Conservation (phyloP, 1,284 basidiomycete genomes). For the Ganoderma resinaceum region DNA sequence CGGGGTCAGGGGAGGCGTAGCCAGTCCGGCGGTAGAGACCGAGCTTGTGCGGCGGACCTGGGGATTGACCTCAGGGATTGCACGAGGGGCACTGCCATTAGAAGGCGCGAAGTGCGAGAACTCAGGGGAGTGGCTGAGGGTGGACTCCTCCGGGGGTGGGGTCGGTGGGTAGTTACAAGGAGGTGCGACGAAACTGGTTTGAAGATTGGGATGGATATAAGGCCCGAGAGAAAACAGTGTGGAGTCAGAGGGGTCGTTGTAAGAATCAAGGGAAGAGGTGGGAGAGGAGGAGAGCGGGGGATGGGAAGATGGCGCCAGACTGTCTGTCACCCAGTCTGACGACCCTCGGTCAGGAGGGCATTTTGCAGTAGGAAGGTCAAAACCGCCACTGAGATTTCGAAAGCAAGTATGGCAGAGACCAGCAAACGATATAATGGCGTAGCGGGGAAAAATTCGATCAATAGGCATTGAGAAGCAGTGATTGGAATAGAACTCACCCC, state of each 20-base stretch:
- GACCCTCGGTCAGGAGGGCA: slow-evolving; percentile 93
- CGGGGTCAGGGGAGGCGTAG: slow-evolving; percentile 72
- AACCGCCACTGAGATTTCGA: slow-evolving; percentile 76
- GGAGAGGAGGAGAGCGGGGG: slow-evolving; percentile 49
- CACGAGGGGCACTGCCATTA: slow-evolving; percentile 47
- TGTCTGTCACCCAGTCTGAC: slow-evolving; percentile 91
- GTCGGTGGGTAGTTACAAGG: slow-evolving; percentile 42
- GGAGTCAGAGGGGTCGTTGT: slow-evolving; percentile 41
- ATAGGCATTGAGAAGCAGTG: neutral
- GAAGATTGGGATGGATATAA: slow-evolving; percentile 20
- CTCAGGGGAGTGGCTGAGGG: slow-evolving; percentile 27
- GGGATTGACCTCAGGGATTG: slow-evolving; percentile 47
- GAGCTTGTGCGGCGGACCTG: slow-evolving; percentile 8
- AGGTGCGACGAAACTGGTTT: slow-evolving; percentile 44
- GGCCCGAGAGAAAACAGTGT: slow-evolving; percentile 40
- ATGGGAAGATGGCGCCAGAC: slow-evolving; percentile 68
- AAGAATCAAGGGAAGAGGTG: slow-evolving; percentile 45
- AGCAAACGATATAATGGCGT: slow-evolving; percentile 3
- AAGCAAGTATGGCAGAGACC: neutral
- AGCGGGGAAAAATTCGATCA: slow-evolving; percentile 11
- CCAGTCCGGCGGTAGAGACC: slow-evolving; percentile 38
- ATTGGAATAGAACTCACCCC: slow-evolving; percentile 59
- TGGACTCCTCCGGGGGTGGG: slow-evolving; percentile 34
- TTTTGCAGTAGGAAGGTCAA: slow-evolving; percentile 87
- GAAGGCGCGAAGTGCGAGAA: slow-evolving; percentile 27